Evolutionary conservation across 345 rosid species (phyloP).

Genomic region (Boechera retrofracta): DNA sequence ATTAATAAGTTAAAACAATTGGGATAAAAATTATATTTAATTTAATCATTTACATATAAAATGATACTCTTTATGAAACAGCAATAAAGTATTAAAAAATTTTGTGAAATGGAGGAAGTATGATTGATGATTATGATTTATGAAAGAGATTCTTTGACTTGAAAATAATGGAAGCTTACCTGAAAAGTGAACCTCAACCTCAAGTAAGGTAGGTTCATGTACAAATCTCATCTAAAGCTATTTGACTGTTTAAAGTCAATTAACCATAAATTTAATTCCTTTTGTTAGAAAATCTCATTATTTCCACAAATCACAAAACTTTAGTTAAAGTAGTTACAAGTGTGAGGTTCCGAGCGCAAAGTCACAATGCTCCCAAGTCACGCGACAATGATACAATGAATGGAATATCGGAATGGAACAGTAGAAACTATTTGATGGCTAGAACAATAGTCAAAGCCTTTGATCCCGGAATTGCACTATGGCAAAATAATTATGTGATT

Average conservation of each 20-base stretch:
- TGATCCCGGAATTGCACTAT: slow-evolving; percentile 6
- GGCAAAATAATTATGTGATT: slow-evolving; percentile 11
- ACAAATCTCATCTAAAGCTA: slow-evolving; percentile 33
- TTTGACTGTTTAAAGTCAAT: slow-evolving; percentile 28
- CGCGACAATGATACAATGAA: slow-evolving; percentile 38
- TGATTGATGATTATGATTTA: not conserved
- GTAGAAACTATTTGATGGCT: slow-evolving; percentile 22
- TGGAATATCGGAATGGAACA: slow-evolving; percentile 10
- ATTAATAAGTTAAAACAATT: no score
- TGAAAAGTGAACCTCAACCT: slow-evolving; percentile 14
- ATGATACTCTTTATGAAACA: no score
- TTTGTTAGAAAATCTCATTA: slow-evolving; percentile 6
- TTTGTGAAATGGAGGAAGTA: no score
- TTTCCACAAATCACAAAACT: slow-evolving; percentile 13
- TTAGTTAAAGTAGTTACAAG: slow-evolving; percentile 30
- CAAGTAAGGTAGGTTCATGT: slow-evolving; percentile 46
- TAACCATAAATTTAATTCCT: slow-evolving; percentile 1
- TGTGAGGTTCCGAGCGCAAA: slow-evolving; percentile 23
- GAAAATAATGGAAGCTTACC: slow-evolving; percentile 38
- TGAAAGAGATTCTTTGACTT: slow-evolving; percentile 8
- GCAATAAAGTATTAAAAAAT: no score
- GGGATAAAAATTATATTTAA: no score
- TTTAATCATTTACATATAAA: no score
- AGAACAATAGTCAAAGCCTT: slow-evolving; percentile 23
- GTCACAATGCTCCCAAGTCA: slow-evolving; percentile 26